Base-by-base conservation (phyloP, 179 eudicot genomes). In the Beta macrorhiza region DNA sequence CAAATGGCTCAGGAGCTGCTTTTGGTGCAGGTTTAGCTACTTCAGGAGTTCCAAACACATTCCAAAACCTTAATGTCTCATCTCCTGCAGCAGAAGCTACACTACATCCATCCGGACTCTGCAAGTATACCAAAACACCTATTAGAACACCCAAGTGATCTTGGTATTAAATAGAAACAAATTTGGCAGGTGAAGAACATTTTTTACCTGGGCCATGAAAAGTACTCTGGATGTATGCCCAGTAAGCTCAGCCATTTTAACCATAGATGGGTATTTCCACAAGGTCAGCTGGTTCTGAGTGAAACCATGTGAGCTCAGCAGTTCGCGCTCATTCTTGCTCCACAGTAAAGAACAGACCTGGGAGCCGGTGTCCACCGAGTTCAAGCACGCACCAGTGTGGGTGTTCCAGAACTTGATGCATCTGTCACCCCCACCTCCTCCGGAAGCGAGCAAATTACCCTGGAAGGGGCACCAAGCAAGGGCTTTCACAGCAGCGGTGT, bases 241-340 rank as follows among this genome's bases (percentile, higher is more conserved):
- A 62, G 91, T 91, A 52, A 93, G 92, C 89, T 95, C 98, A 9
- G 92, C 91, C 77, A 90, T 85, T 79, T 95, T 95, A 78, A 91
- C 97, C 97, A 95, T 95, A 10, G 98, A 95, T 12, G 98, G 98
- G 79, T 93, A 94, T 83, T 91, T 95, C 98, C 97, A 95, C 37
- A 93, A 87, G 59, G 92, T 95, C 71, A 93, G 87, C 89, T 93
- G 97, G 87, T 95, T 95, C 85, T 92, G 93, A 62, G 92, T 89
- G 83, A 92, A 92, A 1, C 98, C 98, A 44, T 95, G 98, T 37
- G 98, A 95, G 80, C 97, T 95, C 14, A 95, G 90, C 82, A 91
- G 82, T 81, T 93, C 98, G 1, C 97, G 87, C 87, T 93, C 98
- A 5, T 92, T 90, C 88, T 92, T 92, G 87, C 91, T 93, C 98